Base-by-base conservation (phyloP, 1,284 basidiomycete species). In the Cystobasidiaceae sp. region DNA sequence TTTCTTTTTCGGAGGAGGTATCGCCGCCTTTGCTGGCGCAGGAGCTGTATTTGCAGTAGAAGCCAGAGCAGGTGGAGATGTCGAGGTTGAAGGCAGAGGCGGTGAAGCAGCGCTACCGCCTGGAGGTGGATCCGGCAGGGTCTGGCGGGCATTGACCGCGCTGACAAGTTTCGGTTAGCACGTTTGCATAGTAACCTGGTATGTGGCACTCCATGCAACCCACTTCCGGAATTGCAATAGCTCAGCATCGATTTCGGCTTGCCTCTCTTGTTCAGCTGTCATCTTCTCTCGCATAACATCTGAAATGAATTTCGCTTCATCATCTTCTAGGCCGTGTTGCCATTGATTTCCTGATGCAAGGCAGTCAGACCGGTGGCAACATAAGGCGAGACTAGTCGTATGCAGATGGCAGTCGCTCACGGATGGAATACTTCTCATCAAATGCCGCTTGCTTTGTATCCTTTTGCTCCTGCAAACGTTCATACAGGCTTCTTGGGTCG, bases 361-460 rank as follows among this genome's bases (percentile, higher is more conserved):
- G 54, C 50, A 63, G 61, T 37, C 43, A 41, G 49, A 34, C 37
- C 37, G 23, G 25, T 9, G 21, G 7, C n/a, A 9, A 4, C n/a
- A n/a, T n/a, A n/a, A n/a, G n/a, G n/a, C n/a, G n/a, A n/a, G n/a
- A n/a, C n/a, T n/a, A n/a, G n/a, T n/a, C n/a, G n/a, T n/a, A n/a
- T n/a, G n/a, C n/a, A n/a, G n/a, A n/a, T n/a, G n/a, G n/a, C n/a
- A 19, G 25, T 43, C 39, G 55, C 62, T 65, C 33, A 65, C 62
- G 52, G 33, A 66, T 59, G 13, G 55, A 59, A 21, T 51, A 33
- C 52, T 59, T 66, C 33, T 67, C 65, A 17, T 67, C 65, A 44
- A 60, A 60, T n/a, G 41, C 65, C 15, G 55, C 57, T 44, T 67
- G 65, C 48, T 67, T 67, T 13, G 45, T 59, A 19, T 51, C 58